Evolutionary conservation across 2,329 filamentous ascomycete genomes (phyloP).

Genomic region (Colletotrichum kahawae): DNA sequence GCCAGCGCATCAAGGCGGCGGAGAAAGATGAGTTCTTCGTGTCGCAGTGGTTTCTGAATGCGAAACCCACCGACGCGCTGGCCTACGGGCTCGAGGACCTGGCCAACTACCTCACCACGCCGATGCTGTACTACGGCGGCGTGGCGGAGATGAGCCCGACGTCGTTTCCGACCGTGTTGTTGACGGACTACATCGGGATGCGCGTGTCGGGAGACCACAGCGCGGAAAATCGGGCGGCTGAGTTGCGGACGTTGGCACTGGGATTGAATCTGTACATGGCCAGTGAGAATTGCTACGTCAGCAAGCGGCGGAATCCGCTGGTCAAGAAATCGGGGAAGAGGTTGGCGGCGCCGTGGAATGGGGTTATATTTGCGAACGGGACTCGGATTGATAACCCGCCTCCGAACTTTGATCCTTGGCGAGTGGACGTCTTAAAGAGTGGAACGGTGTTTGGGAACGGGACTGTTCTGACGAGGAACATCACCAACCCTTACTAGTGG

Average conservation of each 20-base stretch:
- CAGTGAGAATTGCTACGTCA: constrained; percentile 36
- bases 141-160: constrained; percentile 31
- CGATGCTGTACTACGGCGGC: constrained; percentile 38
- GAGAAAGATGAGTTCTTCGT: neutral
- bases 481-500: constrained; percentile 23
- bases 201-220: constrained; percentile 27
- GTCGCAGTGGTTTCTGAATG: constrained; percentile 9
- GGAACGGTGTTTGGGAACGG: constrained; percentile 31
- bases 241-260: constrained; percentile 34
- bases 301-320: constrained; percentile 27
- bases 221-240: constrained; percentile 34
- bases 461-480: constrained; percentile 24
- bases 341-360: constrained; percentile 27
- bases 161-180: constrained; percentile 33
- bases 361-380: constrained; percentile 36
- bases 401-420: constrained; percentile 23
- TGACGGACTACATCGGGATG: constrained; percentile 36
- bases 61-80: constrained; percentile 27
- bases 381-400: constrained; percentile 29
- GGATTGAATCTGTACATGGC: constrained; percentile 36
- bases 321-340: neutral
- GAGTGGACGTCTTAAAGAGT: constrained; percentile 25
- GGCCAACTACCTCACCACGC: constrained; percentile 36
- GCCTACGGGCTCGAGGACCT: constrained; percentile 30
- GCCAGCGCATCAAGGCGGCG: neutral